A percentile compares a stretch with the other conserved stretches of the same genome.
Conservation (phyloP, 208 protist genomes). For the Crithidia mellificae region DNA sequence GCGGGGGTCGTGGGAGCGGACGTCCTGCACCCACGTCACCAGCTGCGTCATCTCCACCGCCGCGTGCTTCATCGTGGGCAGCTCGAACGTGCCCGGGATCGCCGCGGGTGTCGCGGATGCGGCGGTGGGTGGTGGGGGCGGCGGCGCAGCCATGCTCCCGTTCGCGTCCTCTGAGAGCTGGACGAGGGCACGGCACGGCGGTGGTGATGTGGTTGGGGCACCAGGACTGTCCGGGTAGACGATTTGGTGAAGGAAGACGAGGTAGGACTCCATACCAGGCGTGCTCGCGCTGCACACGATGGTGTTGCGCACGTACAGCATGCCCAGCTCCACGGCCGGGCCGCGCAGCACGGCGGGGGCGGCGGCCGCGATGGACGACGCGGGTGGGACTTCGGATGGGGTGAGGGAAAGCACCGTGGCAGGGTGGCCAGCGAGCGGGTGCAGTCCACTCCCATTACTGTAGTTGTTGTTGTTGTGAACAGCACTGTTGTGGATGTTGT, state of each 20-base stretch:
- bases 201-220: conserved; percentile 6
- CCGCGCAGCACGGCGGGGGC: conserved; percentile 27
- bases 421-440: not conserved
- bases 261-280: conserved; percentile 43
- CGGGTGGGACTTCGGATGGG: not conserved
- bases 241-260: conserved; percentile 44
- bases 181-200: conserved; percentile 20
- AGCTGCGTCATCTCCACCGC: conserved; percentile 39
- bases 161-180: conserved; percentile 34
- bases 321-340: conserved; percentile 50
- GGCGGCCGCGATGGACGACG: not conserved
- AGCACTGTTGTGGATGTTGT: no score
- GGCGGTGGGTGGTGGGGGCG: not conserved
- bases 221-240: conserved; percentile 6
- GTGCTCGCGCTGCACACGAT: conserved; percentile 57
- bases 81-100: conserved; percentile 27
- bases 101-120: not conserved
- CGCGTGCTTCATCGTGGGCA: conserved; percentile 40
- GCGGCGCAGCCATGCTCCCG: conserved; percentile 26
- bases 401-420: conserved; percentile 1
- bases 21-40: conserved; percentile 35
- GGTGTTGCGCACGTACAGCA: conserved; percentile 66
- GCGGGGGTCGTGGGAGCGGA: conserved; percentile 29
- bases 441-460: not conserved
- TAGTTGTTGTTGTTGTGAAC: not conserved